Evolutionary conservation across 805 yeast genomes (phyloP), one percentile per base, ranked within the genome.

Genomic region (Yamadazyma scolyti): DNA sequence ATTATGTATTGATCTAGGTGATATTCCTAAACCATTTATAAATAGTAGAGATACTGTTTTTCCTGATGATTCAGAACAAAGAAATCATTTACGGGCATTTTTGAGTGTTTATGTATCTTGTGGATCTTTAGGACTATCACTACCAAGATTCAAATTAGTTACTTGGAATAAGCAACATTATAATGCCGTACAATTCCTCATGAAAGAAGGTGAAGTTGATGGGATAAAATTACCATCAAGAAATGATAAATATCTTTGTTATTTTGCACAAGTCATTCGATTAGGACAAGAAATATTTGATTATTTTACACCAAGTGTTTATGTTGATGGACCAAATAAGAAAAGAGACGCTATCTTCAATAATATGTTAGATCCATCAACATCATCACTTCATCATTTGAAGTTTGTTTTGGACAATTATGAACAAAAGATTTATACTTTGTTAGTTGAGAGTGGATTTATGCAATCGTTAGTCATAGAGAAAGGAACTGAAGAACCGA

Each of bases 121-220:
- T 48, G 76, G 75, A 2, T 66, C 73, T 4, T 50, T 74, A 20
- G 76, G 73, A 5, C 50, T 74, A 21, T 65, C 75, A 4, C 53
- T 74, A 28, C 74, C 76, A 6, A 52, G 75, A 30, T 74, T 72
- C 45, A 70, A 65, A 41, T 57, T 69, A 14, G 77, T 73, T 4
- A 41, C 52, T 18, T 74, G 79, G 78, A 56, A 70, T 3, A 49
- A 58, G 4, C 60, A 53, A 12, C 74, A 71, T 50, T 68, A 64
- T 30, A 42, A 51, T 24, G 71, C 60, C 9, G 25, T 48, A 1
- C 27, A 32, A 6, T 23, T 36, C 12, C 31, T 50, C 20, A 23
- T 35, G 36, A 35, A 37, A 19, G 28, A 36, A 25, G 42, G 37
- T 10, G 44, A 43, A 23, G 36, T 34, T 14, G 24, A 62, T 24